Conservation (phyloP, 192 early-diverging fungal species). For the Mortierella hygrophila region DNA sequence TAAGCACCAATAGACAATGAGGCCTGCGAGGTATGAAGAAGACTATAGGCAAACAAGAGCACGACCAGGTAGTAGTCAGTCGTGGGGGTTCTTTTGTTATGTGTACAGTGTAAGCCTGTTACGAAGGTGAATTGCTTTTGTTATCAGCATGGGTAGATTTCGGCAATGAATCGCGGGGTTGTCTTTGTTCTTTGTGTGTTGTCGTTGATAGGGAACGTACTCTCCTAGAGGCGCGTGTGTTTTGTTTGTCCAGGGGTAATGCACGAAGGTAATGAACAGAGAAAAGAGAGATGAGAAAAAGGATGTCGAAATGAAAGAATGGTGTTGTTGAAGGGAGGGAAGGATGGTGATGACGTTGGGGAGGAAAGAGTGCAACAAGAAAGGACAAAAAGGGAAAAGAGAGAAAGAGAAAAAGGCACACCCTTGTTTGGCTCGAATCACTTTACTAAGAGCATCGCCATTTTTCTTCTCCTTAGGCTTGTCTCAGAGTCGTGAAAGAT, state of each 20-base stretch:
- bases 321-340: neutral
- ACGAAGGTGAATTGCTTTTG: neutral
- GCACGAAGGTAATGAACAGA: neutral
- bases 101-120: neutral
- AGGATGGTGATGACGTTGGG: neutral
- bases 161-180: neutral
- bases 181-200: neutral
- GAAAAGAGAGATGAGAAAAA: neutral
- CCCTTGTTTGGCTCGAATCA: neutral
- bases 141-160: neutral
- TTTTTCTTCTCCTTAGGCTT: too few relatives aligned
- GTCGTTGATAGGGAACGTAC: neutral
- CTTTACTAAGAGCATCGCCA: too few relatives aligned
- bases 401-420: neutral
- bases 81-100: neutral
- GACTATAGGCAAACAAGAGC: neutral
- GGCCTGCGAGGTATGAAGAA: neutral
- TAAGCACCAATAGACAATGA: neutral
- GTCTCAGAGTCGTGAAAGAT: too few relatives aligned
- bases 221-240: neutral
- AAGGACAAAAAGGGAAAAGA: neutral
- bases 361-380: neutral
- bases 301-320: neutral
- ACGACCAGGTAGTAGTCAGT: neutral
- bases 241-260: too few relatives aligned